Evolutionary conservation across 495 filamentous ascomycete genomes (phyloP), one percentile per base, ranked within the genome.

Genomic region (Staphylotrichum tortipilum): DNA sequence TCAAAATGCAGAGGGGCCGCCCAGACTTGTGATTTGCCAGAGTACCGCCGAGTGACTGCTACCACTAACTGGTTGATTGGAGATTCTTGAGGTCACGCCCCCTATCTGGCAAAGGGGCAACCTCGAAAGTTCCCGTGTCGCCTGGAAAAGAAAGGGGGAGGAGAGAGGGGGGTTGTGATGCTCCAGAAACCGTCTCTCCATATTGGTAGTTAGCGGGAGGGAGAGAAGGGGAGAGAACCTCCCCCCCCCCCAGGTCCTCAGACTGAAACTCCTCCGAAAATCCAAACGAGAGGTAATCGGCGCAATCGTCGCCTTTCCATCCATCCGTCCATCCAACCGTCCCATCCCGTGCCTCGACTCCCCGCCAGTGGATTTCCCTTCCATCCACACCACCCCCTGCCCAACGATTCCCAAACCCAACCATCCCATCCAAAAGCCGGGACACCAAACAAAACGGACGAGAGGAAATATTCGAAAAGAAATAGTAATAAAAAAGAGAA

Each of bases 1-100:
- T 47, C n/a, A 29, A 35, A 47, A 38, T 47, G 44, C 44, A 47
- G 34, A 48, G 23, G 26, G 34, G 35, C 45, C 35, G 45, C 45
- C 45, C 15, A 17, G 33, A 47, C 17, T 9, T 30, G 34, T 48
- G 45, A 48, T 48, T 48, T 48, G 45, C 45, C 18, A 33, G 31
- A 36, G 30, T 36, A 41, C n/a, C 31, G 44, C 44, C 21, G 4
- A 22, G 12, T 15, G 24, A 22, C 7, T 5, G 10, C 26, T 28
- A 8, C 4, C 18, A 47, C 31, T 26, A 23, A 37, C 19, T 29
- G 41, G 26, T 42, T n/a, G 28, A 28, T 22, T 30, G 41, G 17
- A n/a, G 11, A n/a, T n/a, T 33, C 11, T 3, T 23, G 15, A 18
- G 37, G 28, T 41, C 37, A 34, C 7, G 19, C 19, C n/a, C n/a